A percentile compares a stretch with the other conserved stretches of the same genome.
phyloP scores from a whole-genome alignment of 495 filamentous ascomycete genomes.

The Talaromyces adpressus region DNA sequence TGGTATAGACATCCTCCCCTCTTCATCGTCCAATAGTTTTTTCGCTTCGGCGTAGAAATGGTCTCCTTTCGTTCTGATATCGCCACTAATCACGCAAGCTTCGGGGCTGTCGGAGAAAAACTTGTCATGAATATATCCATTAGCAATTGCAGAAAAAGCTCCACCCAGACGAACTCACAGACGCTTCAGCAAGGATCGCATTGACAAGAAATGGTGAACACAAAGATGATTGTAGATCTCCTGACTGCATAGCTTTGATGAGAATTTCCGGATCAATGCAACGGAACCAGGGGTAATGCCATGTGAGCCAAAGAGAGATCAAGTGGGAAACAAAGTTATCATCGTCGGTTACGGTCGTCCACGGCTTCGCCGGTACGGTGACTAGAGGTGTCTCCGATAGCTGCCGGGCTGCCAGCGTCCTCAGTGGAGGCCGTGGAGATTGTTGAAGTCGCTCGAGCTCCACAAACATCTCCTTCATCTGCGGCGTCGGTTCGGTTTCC shows the following conservation, averaged over 20 bases:
- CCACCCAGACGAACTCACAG: constrained; percentile 13
- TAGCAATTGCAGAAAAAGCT: background rate
- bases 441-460: constrained; percentile 13
- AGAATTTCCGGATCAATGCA: constrained; percentile 31
- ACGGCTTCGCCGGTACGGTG: constrained; percentile 33
- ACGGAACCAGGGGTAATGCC: constrained; percentile 35
- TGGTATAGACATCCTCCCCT: constrained; percentile 19
- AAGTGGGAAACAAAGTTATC: constrained; percentile 40
- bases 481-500: constrained; percentile 18
- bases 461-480: constrained; percentile 16
- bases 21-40: constrained; percentile 20
- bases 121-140: constrained; percentile 8
- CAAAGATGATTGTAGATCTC: constrained; percentile 21
- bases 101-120: constrained; percentile 17
- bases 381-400: constrained; percentile 15
- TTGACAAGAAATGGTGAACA: constrained; percentile 42
- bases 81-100: constrained; percentile 13
- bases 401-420: constrained; percentile 14
- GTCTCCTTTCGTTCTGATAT: constrained; percentile 12
- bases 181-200: constrained; percentile 33
- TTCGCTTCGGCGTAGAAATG: constrained; percentile 25
- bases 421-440: constrained; percentile 7
- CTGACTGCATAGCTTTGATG: constrained; percentile 25
- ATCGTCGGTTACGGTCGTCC: constrained; percentile 40
- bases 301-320: constrained; percentile 40